Conservation (phyloP, 306 rosid genomes). For the Vigna hirtella region DNA sequence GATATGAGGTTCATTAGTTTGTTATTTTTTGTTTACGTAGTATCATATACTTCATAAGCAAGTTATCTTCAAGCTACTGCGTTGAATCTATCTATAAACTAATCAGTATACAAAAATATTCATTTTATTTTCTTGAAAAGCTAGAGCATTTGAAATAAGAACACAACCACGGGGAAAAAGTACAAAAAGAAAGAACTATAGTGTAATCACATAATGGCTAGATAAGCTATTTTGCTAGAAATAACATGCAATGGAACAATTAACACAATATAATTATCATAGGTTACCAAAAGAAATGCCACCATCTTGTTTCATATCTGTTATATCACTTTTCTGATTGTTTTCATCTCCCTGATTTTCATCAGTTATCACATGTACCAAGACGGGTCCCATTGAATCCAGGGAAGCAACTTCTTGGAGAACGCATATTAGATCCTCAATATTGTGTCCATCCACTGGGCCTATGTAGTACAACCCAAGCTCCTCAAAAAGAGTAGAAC, state of each 20-base stretch:
- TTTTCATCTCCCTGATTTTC: slow-evolving; percentile 65
- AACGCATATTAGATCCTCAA: slow-evolving; percentile 82
- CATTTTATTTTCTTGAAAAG: slow-evolving; percentile 22
- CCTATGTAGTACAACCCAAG: slow-evolving; percentile 97
- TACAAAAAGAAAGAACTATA: background rate
- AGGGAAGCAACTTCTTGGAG: slow-evolving; percentile 89
- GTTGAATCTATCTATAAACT: slow-evolving; percentile 10
- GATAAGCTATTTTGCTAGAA: slow-evolving; percentile 5
- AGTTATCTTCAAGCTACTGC: slow-evolving; percentile 24
- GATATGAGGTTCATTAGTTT: slow-evolving; percentile 1
- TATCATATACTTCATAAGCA: slow-evolving; percentile 1
- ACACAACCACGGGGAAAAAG: background rate
- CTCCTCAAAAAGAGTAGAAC: slow-evolving; percentile 96
- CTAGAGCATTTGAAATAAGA: slow-evolving; percentile 31
- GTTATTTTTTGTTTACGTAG: background rate
- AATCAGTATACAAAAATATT: slow-evolving; percentile 16
- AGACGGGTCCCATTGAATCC: slow-evolving; percentile 93
- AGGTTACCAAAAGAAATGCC: slow-evolving; percentile 45
- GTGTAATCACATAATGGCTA: background rate
- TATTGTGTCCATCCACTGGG: slow-evolving; percentile 92
- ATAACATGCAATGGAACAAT: slow-evolving; percentile 17
- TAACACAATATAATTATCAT: slow-evolving; percentile 6
- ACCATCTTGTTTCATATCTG: slow-evolving; percentile 51
- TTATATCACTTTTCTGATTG: slow-evolving; percentile 45
- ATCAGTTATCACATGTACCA: slow-evolving; percentile 87